Evolutionary conservation across 345 rosid species (phyloP).

Genomic region (Hibiscus tridactylites): DNA sequence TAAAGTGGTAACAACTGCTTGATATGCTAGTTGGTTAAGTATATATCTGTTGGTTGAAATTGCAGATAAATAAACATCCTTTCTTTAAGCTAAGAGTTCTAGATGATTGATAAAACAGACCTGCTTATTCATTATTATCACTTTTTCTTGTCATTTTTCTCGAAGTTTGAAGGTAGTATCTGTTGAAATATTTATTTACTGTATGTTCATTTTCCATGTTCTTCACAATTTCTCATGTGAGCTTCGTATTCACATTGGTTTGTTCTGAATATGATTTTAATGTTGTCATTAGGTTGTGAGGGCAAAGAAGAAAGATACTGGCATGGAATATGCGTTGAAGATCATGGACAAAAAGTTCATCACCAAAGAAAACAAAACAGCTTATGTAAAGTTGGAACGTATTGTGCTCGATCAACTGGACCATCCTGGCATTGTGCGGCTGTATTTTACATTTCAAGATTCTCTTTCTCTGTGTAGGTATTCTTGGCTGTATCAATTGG

Average conservation of each 20-base stretch:
- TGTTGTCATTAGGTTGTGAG: constrained; percentile 67
- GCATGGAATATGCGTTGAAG: constrained; percentile 81
- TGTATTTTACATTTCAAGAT: constrained; percentile 94
- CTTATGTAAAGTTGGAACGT: constrained; percentile 93
- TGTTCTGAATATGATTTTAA: constrained; percentile 13
- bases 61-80: background rate
- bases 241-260: constrained; percentile 7
- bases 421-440: constrained; percentile 87
- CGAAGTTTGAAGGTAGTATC: background rate
- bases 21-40: background rate
- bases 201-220: background rate
- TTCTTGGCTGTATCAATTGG: constrained; percentile 15
- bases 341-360: constrained; percentile 99
- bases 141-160: background rate
- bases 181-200: background rate
- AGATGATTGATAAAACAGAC: background rate
- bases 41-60: background rate
- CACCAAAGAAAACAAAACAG: constrained; percentile 96
- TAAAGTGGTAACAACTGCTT: background rate
- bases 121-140: background rate
- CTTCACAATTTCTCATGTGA: background rate
- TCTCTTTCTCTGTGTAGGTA: constrained; percentile 74
- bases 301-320: constrained; percentile 91
- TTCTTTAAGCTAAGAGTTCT: background rate
- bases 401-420: constrained; percentile 97